phyloP scores from a whole-genome alignment of 1,284 basidiomycete genomes.

The Phellinidium pouzarii region DNA sequence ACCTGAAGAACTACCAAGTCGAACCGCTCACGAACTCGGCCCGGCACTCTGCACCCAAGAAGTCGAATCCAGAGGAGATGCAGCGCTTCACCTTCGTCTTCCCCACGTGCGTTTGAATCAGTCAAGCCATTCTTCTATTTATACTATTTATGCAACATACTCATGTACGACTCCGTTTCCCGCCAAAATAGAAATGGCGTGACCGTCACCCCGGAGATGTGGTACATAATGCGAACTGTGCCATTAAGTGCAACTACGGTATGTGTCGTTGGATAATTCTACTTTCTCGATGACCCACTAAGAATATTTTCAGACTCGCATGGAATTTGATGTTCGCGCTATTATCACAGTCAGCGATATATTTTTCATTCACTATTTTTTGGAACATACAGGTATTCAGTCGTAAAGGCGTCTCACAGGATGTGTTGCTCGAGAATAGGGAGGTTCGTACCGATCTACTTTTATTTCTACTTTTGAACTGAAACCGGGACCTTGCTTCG shows the following conservation, averaged over 20 bases:
- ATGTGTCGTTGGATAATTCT: background rate
- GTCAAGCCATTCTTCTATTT: background rate
- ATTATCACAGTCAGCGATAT: no score
- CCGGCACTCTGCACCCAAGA: constrained; percentile 19
- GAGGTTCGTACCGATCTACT: constrained; percentile 8
- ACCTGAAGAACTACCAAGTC: constrained; percentile 22
- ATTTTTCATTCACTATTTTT: no score
- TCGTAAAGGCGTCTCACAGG: constrained; percentile 21
- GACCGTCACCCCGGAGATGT: constrained; percentile 20
- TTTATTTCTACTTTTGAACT: constrained; percentile 12
- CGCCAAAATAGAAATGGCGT: constrained; percentile 14
- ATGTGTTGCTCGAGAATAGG: constrained; percentile 22
- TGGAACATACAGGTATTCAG: constrained; percentile 23
- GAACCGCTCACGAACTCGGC: constrained; percentile 22
- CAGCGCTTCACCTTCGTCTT: constrained; percentile 23
- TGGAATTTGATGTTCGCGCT: constrained; percentile 16
- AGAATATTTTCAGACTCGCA: constrained; percentile 4
- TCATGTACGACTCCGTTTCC: background rate
- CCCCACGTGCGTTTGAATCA: constrained; percentile 17
- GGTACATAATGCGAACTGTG: constrained; percentile 23
- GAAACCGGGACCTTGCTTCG: background rate
- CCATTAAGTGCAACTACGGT: constrained; percentile 22
- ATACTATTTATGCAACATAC: background rate
- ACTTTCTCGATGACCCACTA: background rate
- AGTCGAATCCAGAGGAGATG: constrained; percentile 11